Evolutionary conservation across 2,329 filamentous ascomycete species (phyloP).

Genomic region (Trichoderma gracile): DNA sequence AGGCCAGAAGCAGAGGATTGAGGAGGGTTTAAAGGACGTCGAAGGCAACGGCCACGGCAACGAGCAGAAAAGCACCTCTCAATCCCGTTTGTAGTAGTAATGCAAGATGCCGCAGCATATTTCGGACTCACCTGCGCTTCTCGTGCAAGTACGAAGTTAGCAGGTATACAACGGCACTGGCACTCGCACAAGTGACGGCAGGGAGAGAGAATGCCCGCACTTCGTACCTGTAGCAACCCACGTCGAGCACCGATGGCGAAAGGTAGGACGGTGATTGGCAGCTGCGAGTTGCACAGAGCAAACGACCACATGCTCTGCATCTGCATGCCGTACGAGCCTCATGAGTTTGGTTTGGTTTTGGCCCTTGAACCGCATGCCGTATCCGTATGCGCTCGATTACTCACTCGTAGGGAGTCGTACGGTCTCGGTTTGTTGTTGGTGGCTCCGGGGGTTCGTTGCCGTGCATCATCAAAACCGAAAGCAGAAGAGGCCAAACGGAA

Average conservation of each 20-base stretch:
- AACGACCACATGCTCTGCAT: neutral
- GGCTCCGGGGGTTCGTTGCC: neutral
- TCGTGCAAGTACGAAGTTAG: neutral
- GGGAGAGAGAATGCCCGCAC: neutral
- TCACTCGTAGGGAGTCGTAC: too few relatives aligned
- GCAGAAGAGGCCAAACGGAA: constrained; percentile 1
- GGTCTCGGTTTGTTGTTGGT: too few relatives aligned
- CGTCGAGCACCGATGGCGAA: neutral
- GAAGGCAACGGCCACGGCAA: neutral
- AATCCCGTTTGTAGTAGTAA: neutral
- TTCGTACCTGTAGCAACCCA: neutral
- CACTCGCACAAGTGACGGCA: neutral
- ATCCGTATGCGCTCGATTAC: neutral
- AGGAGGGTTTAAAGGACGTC: neutral
- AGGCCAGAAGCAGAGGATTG: constrained; percentile 4
- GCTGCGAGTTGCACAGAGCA: neutral
- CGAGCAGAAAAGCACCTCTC: neutral
- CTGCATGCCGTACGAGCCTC: constrained; percentile 1
- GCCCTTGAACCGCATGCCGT: neutral
- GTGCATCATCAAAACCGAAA: neutral
- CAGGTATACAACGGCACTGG: neutral
- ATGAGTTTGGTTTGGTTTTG: neutral
- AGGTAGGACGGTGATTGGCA: neutral
- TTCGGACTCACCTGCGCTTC: too few relatives aligned
- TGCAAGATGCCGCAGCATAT: neutral